Evolutionary conservation across 768 basidiomycete genomes (phyloP), one percentile per base, ranked within the genome.

Genomic region (Trametes cingulata): DNA sequence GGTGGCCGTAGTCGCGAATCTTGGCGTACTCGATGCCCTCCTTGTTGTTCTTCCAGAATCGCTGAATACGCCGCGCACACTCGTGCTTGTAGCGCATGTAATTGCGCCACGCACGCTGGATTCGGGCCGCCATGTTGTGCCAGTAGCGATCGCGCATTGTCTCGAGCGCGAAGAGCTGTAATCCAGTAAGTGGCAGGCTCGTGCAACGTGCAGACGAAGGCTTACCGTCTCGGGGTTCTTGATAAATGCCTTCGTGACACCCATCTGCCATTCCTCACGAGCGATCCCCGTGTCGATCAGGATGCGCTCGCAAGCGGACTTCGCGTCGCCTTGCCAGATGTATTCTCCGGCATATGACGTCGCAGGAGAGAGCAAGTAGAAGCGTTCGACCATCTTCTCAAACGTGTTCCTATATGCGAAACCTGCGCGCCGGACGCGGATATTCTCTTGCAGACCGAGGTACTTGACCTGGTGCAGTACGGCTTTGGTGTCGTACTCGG

Each of bases 261-360:
- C 97, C 95, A 98, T 97, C 74, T 99, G 97, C 97, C 97, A 99
- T 73, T 99, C 96, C 51, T 98, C 96, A 67, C 85, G 89, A 6
- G 92, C 84, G 67, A 99, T 98, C 25, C 97, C 96, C 13, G 95
- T 96, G 69, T 98, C 97, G 63, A 85, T 91, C 52, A 99, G 77
- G 61, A 99, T 98, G 66, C 86, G 85, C 73, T 93, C 86, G 71
- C 97, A 99, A 14, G 93, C 97, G 4, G 93, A 90, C 72, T 88
- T 88, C 13, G 94, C 69, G 67, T 95, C 92, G 6, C 95, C 94
- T 52, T 85, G 78, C 97, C 97, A 99, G 36, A 85, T 99, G 72
- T 99, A 99, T 74, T 99, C 97, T 59, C 97, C 97, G 8, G 97
- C 97, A 68, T 98, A 99, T 1, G 95, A 98, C 0, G 97, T 97